Base-by-base conservation (phyloP, 768 basidiomycete genomes). In the Russula foetens region DNA sequence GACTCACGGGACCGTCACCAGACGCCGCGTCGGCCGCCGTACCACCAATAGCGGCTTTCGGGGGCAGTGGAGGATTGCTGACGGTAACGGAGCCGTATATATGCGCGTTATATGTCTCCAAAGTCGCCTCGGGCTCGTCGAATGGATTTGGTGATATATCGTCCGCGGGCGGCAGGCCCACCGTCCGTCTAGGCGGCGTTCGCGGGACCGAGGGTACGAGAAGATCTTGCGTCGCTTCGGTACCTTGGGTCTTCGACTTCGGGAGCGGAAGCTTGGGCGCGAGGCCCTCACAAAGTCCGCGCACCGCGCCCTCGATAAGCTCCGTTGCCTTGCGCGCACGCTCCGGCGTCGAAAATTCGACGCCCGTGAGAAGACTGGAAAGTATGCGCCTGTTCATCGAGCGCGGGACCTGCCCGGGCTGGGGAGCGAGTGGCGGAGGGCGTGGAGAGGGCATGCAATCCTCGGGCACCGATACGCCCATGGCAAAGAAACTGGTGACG, bases 401-500 rank as follows among this genome's bases (percentile, higher is more conserved):
- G 26, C 75, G 73, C 5, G 86, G 76, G 38, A 94, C 53, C 69
- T 86, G 80, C 1, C 85, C 86, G 1, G 78, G 72, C 69, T 78
- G 77, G 39, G 81, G 80, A 0, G 75, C 80, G 23, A 81, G 74
- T 52, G 79, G 76, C 33, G 59, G 51, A 53, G 66, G 62, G 53
- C 55, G 33, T 58, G 60, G 59, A 33, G 29, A 33, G 6, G 60
- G 31, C 56, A 29, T 47, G 11, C 62, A 43, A 17, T 65, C 62
- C 41, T 63, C 63, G 31, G 74, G 67, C 29, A 70, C 65, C 50
- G 78, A 76, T 64, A 78, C 74, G 31, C 81, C 77, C 64, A 89
- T 66, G n/a, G 83, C 81, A 70, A 98, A 98, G 75, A 99, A 99
- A 0, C 90, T 96, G 3, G 94, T 98, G 17, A 96, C 82, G 2